Evolutionary conservation across 202 grass and related monocot species (phyloP).

Genomic region (Schoenoplectus tabernaemontani): DNA sequence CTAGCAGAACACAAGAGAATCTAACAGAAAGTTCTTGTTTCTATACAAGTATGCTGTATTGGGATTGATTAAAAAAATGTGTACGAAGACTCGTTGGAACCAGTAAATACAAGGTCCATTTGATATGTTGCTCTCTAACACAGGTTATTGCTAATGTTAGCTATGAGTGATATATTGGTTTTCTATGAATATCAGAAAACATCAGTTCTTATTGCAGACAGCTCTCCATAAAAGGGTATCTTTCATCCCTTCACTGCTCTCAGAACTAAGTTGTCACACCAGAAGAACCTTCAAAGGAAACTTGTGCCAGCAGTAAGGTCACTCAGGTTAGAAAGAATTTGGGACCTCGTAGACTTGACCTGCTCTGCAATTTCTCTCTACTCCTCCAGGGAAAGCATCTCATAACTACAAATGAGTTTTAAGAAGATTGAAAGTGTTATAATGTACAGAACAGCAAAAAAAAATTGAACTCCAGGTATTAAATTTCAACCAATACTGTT

Average conservation of each 20-base stretch:
- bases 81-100: neutral
- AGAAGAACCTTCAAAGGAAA: slow-evolving; percentile 48
- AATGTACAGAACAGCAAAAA: neutral
- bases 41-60: neutral
- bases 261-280: neutral
- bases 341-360: slow-evolving; percentile 65
- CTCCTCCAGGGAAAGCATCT: slow-evolving; percentile 78
- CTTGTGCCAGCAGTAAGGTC: slow-evolving; percentile 75
- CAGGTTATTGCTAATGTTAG: slow-evolving; percentile 12
- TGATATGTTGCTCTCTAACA: neutral
- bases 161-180: neutral
- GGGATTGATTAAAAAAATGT: neutral
- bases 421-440: neutral
- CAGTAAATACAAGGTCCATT: neutral
- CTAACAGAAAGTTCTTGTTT: neutral
- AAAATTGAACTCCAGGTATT: neutral
- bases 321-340: slow-evolving; percentile 75
- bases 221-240: neutral
- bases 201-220: neutral
- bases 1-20: neutral
- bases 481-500: too few relatives aligned
- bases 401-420: slow-evolving; percentile 69
- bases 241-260: neutral
- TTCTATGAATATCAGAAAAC: too few relatives aligned
- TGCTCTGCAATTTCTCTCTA: slow-evolving; percentile 74